Evolutionary conservation across 768 basidiomycete species (phyloP).

Genomic region (Leccinum truebloodii): DNA sequence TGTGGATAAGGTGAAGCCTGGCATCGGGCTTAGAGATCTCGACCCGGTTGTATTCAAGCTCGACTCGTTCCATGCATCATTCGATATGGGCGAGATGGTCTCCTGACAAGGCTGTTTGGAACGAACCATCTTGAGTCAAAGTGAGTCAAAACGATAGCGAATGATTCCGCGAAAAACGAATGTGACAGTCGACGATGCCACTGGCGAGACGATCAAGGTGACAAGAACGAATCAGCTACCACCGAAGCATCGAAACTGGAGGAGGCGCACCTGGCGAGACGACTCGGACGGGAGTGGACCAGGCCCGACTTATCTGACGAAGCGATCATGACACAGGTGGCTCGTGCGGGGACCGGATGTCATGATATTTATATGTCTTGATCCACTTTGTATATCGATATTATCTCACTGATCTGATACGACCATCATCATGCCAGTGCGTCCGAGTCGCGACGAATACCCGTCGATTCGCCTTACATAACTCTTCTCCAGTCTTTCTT

Average conservation of each 20-base stretch:
- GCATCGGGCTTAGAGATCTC: too few species aligned
- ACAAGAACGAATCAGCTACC: not conserved
- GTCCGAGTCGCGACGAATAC: not conserved
- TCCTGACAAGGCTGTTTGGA: too few species aligned
- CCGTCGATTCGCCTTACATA: not conserved
- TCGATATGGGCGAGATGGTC: too few species aligned
- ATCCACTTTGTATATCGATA: not conserved
- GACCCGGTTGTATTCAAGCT: too few species aligned
- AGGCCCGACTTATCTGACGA: too few species aligned
- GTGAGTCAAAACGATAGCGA: too few species aligned
- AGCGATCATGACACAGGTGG: not conserved
- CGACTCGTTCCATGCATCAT: too few species aligned
- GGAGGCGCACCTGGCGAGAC: not conserved
- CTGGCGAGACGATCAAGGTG: too few species aligned
- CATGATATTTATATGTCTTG: not conserved
- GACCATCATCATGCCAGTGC: conserved; percentile 23
- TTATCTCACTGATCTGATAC: conserved; percentile 2
- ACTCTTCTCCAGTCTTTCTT: conserved; percentile 52
- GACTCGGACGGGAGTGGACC: too few species aligned
- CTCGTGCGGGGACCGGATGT: not conserved
- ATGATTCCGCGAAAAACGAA: too few species aligned
- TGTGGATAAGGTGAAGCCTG: not conserved
- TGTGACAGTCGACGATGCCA: too few species aligned
- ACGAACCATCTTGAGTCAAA: too few species aligned
- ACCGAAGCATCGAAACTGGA: not conserved